phyloP scores from a whole-genome alignment of 2,329 filamentous ascomycete genomes.

The Hypoxylon sp. region DNA sequence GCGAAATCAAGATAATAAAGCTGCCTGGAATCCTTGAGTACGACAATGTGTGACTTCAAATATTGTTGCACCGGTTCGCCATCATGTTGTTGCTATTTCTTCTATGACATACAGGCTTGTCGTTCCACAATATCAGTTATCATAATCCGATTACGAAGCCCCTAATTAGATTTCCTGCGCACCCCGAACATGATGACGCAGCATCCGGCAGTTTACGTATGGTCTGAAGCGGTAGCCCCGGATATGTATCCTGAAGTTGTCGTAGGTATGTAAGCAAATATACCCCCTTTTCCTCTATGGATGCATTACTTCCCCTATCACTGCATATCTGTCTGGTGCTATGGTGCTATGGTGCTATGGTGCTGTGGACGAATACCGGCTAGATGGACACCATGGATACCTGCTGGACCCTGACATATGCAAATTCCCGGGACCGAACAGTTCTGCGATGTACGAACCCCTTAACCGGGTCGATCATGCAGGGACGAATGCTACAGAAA shows the following conservation, averaged over 20 bases:
- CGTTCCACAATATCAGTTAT: constrained; percentile 7
- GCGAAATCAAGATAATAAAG: constrained; percentile 12
- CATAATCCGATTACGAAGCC: constrained; percentile 20
- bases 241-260: constrained; percentile 18
- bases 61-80: constrained; percentile 1
- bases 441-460: constrained; percentile 11
- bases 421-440: constrained; percentile 25
- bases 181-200: constrained; percentile 34
- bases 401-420: constrained; percentile 34
- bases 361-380: constrained; percentile 13
- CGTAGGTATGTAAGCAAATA: constrained; percentile 31
- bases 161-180: constrained; percentile 21
- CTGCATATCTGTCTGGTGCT: constrained; percentile 3
- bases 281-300: constrained; percentile 1
- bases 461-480: constrained; percentile 36
- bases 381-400: constrained; percentile 28
- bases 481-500: constrained; percentile 30
- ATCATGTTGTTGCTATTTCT: constrained; percentile 8
- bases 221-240: constrained; percentile 25
- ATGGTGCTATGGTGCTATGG: background rate
- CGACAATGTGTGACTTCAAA: constrained; percentile 6
- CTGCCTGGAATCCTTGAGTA: constrained; percentile 14
- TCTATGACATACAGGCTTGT: constrained; percentile 10
- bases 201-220: constrained; percentile 31
- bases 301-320: constrained; percentile 9